Base-by-base conservation (phyloP, 106 monocot genomes). In the Iris macrosiphon region DNA sequence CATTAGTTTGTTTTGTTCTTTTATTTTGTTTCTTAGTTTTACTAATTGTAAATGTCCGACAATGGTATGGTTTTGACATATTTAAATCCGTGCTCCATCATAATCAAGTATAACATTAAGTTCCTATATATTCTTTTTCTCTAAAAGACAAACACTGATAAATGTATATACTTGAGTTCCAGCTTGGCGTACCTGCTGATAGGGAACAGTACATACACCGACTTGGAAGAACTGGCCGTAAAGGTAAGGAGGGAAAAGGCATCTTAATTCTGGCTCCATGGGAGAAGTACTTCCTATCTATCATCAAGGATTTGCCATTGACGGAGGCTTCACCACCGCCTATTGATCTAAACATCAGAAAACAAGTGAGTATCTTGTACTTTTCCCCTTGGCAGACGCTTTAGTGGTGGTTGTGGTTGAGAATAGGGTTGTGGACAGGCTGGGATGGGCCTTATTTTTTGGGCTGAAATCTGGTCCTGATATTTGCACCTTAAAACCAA, bases 121-220 rank as follows among this genome's bases (percentile, higher is more conserved):
- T n/a, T n/a, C n/a, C n/a, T n/a, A n/a, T n/a, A n/a, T n/a, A n/a
- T n/a, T n/a, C n/a, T n/a, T n/a, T n/a, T n/a, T n/a, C n/a, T n/a
- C n/a, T n/a, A n/a, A n/a, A n/a, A n/a, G n/a, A n/a, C n/a, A n/a
- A n/a, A n/a, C n/a, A n/a, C n/a, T n/a, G n/a, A n/a, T n/a, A n/a
- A n/a, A n/a, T n/a, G n/a, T n/a, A n/a, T n/a, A n/a, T n/a, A 54
- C 2, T 18, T 55, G 1, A 49, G 10, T 60, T 57, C 32, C 32
- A 88, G 88, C 28, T 88, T 17, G 88, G 83, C 14, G 31, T 79
- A 41, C 78, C 88, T 34, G 59, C 88, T 44, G 78, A 57, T 49
- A 79, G 88, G 70, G 88, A 83, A 42, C 88, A 88, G 28, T 88
- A 88, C 67, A 88, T 88, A 44, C 88, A 88, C 58, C 49, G 88